These are phyloP conservation scores for Barbarea vulgaris DNA, from an alignment of 345 rosid genomes.

Conservation along the genomic window DNA sequence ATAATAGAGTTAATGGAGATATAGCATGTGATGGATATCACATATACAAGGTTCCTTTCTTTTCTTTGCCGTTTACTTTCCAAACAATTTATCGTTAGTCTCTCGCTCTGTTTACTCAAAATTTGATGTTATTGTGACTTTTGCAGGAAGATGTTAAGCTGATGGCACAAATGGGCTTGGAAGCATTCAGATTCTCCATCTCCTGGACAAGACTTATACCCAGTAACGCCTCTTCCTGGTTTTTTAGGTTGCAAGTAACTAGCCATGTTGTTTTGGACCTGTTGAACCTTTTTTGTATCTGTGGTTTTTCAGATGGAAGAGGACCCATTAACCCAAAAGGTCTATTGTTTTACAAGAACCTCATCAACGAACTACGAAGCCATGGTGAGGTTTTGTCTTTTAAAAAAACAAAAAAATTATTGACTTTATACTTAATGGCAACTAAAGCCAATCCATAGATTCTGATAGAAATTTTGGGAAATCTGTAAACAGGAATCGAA, in stretches of 20 bases:
- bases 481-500: conserved; percentile 53
- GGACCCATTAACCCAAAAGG: conserved; percentile 65
- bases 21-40: conserved; percentile 62
- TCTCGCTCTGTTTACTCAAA: not conserved
- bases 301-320: conserved; percentile 58
- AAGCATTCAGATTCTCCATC: conserved; percentile 77
- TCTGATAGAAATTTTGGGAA: not conserved
- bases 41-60: conserved; percentile 63
- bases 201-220: conserved; percentile 89
- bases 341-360: conserved; percentile 58
- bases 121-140: not conserved
- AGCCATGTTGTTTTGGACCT: not conserved
- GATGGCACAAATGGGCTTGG: conserved; percentile 65
- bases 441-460: not conserved
- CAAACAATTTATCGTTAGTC: not conserved
- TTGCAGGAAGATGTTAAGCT: conserved; percentile 77
- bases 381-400: conserved; percentile 47
- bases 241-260: not conserved
- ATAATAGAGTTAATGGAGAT: conserved; percentile 51
- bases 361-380: conserved; percentile 51
- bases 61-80: too few relatives aligned
- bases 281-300: not conserved
- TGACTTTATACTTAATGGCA: not conserved
- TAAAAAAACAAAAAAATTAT: too few relatives aligned
- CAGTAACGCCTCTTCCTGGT: conserved; percentile 40